phyloP scores from a whole-genome alignment of 2,329 filamentous ascomycete genomes.

The Penicillium sp. region DNA sequence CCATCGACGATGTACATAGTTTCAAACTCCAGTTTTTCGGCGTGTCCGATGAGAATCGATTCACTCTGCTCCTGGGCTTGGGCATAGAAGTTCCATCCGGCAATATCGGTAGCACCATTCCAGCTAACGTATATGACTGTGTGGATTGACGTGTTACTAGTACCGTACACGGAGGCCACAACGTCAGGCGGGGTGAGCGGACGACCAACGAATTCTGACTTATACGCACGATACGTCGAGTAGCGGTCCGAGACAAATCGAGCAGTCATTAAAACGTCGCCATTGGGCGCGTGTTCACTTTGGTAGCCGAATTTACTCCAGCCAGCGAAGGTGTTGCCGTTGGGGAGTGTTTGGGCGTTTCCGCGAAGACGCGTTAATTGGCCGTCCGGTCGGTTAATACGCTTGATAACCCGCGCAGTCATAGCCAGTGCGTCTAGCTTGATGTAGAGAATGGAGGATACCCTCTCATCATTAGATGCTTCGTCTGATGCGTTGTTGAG shows the following conservation, averaged over 20 bases:
- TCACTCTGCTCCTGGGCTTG: no score
- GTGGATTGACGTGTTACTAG: no score
- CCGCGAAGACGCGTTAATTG: conserved; percentile 30
- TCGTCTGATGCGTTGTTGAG: conserved; percentile 31
- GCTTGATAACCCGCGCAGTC: conserved; percentile 24
- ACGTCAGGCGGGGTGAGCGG: conserved; percentile 27
- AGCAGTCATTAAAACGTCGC: conserved; percentile 31
- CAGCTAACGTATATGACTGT: no score
- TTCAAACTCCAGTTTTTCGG: no score
- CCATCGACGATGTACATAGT: no score
- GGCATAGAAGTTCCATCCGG: no score
- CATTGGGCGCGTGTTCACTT: conserved; percentile 29
- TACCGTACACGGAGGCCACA: conserved; percentile 27
- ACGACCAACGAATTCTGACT: conserved; percentile 30
- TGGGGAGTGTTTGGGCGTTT: conserved; percentile 28
- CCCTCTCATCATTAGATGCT: conserved; percentile 19
- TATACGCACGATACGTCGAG: conserved; percentile 36
- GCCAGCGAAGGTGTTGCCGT: conserved; percentile 29
- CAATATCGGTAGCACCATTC: no score
- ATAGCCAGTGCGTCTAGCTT: conserved; percentile 25
- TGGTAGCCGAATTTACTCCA: conserved; percentile 33
- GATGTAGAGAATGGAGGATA: conserved; percentile 25
- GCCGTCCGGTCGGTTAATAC: conserved; percentile 29
- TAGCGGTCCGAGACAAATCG: conserved; percentile 28
- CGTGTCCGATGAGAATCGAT: no score